Evolutionary conservation across 148 eudicot genomes (phyloP).

Genomic region (Rhododendron henanense): DNA sequence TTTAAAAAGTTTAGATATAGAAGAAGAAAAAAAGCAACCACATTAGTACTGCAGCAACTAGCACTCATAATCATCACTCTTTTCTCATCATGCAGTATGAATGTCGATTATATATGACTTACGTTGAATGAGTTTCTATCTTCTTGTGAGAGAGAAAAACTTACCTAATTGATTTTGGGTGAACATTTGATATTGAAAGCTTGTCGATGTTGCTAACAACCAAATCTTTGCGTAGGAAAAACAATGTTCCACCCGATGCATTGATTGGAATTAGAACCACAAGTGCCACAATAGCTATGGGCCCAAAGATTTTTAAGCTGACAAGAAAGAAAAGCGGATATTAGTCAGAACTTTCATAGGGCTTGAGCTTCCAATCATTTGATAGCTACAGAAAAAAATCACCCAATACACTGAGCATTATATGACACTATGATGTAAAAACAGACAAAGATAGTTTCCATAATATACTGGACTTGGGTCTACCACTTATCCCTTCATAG

Average conservation of each 20-base stretch:
- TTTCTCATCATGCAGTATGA: not conserved
- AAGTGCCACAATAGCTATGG: slow-evolving; percentile 64
- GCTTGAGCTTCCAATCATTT: not conserved
- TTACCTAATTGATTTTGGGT: slow-evolving; percentile 72
- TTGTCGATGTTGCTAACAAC: slow-evolving; percentile 82
- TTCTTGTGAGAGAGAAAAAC: slow-evolving; percentile 2
- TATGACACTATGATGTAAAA: slow-evolving; percentile 2
- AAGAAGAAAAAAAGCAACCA: not conserved
- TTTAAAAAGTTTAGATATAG: not conserved
- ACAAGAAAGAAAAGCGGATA: slow-evolving; percentile 11
- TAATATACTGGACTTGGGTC: not conserved
- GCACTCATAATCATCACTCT: not conserved
- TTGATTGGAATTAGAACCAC: slow-evolving; percentile 85
- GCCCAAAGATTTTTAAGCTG: slow-evolving; percentile 86
- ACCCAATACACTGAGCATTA: not conserved
- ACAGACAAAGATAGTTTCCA: not conserved
- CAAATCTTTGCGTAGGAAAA: slow-evolving; percentile 66
- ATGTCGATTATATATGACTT: not conserved
- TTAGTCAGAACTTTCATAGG: not conserved
- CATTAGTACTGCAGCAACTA: not conserved
- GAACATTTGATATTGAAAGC: slow-evolving; percentile 94
- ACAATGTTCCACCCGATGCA: slow-evolving; percentile 66
- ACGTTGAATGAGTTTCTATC: not conserved
- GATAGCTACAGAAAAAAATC: not conserved
- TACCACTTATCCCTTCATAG: not conserved